Evolutionary conservation across 2,329 filamentous ascomycete genomes (phyloP).

Genomic region (Botrytis fabae): DNA sequence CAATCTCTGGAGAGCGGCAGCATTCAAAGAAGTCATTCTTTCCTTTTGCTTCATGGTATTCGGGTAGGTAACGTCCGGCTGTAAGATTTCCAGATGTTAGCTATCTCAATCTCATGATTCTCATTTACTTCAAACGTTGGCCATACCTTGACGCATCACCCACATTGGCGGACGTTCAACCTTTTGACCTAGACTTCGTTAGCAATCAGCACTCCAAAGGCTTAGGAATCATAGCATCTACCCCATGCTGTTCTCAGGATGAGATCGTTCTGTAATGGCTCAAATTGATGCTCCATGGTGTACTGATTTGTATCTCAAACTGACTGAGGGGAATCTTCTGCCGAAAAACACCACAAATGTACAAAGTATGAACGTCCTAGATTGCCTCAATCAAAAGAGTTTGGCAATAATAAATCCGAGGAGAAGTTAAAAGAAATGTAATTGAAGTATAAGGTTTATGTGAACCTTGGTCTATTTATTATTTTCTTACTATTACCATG

Average conservation of each 20-base stretch:
- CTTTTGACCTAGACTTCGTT: constrained; percentile 65
- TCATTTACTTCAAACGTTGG: neutral
- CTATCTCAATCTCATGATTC: constrained; percentile 10
- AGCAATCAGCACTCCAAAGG: neutral
- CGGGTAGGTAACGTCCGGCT: constrained; percentile 96
- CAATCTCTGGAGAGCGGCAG: constrained; percentile 89
- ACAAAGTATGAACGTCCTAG: neutral
- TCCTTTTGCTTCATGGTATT: constrained; percentile 96
- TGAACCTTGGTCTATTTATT: constrained; percentile 12
- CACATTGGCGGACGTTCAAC: constrained; percentile 94
- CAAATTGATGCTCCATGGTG: constrained; percentile 68
- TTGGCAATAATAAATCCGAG: neutral
- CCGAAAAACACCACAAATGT: neutral
- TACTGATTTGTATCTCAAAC: constrained; percentile 1
- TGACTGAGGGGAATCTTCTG: neutral
- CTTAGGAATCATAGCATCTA: constrained; percentile 41
- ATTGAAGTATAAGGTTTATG: neutral
- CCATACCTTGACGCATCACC: constrained; percentile 96
- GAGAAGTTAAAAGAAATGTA: neutral
- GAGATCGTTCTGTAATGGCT: constrained; percentile 88
- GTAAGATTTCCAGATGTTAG: constrained; percentile 14
- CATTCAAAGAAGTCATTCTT: constrained; percentile 94
- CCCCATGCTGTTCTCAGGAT: constrained; percentile 87
- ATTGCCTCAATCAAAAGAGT: neutral
- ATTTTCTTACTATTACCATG: neutral